Evolutionary conservation across 805 yeast genomes (phyloP), one percentile per base, ranked within the genome.

Genomic region (Candida odintsovae): DNA sequence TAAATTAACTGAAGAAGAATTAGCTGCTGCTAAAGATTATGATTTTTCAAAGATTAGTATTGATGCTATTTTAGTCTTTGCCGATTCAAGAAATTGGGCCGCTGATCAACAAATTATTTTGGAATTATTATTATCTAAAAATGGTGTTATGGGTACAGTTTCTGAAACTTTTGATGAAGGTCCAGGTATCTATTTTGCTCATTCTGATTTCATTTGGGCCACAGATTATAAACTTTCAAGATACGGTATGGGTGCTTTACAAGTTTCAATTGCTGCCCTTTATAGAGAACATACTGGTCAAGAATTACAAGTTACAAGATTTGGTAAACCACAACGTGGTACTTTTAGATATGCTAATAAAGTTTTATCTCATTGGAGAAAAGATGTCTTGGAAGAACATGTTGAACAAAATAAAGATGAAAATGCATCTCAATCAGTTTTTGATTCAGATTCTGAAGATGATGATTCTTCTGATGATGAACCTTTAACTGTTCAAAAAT

Each of bases 221-320:
- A 86, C 96, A 4, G 86, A 88, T 66, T 88, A 86, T 62, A 79
- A 78, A 56, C 71, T 86, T 51, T 80, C 89, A 16, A 75, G 97
- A 62, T 87, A 89, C 62, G 96, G 96, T 50, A 90, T 89, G 95
- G 97, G 97, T 49, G 96, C 97, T 4, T 72, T 89, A 53, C 96
- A 88, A 65, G 90, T 86, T 36, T 84, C 95, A 19, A 81, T 88
- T 59, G 90, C 90, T 46, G 94, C 95, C 0, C 71, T 89, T 48
- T 89, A 81, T 67, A 77, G 82, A 62, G 95, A 87, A 58, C 89
- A 84, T 59, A 87, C 96, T 2, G 95, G 95, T 48, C 76, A 74
- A 53, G 90, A 86, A 55, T 72, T 89, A 56, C 79, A 81, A 59
- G 90, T 86, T 40, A 86, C 85, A 43, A 72, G 95, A 61, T 89